Conservation (phyloP, 1,139 yeast genomes). For the Taphrina populina region DNA sequence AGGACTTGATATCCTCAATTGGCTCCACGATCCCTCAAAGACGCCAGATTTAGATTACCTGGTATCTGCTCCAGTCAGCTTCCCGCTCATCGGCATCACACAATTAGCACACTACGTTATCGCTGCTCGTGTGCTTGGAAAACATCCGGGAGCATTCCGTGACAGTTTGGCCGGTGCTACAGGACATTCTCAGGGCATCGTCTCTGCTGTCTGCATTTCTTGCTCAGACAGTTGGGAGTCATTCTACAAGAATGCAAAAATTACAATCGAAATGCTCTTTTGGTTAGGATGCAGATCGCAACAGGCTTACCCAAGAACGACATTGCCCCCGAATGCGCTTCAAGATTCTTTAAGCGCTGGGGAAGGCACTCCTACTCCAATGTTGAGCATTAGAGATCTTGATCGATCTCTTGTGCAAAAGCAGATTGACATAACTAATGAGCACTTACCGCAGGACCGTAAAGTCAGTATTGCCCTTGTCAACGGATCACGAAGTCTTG, state of each 20-base stretch:
- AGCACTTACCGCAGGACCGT: slow-evolving; percentile 87
- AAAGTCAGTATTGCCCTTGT: slow-evolving; percentile 86
- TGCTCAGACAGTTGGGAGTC: slow-evolving; percentile 83
- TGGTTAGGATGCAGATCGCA: slow-evolving; percentile 92
- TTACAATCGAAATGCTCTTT: slow-evolving; percentile 80
- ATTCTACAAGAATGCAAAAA: slow-evolving; percentile 66
- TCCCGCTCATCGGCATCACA: slow-evolving; percentile 92
- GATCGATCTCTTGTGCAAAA: slow-evolving; percentile 73
- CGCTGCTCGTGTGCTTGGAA: slow-evolving; percentile 79
- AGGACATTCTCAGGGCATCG: slow-evolving; percentile 97
- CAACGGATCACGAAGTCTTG: slow-evolving; percentile 94
- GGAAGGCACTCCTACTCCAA: slow-evolving; percentile 96
- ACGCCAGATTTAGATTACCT: slow-evolving; percentile 90
- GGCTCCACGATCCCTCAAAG: slow-evolving; percentile 81
- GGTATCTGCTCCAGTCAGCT: slow-evolving; percentile 86
- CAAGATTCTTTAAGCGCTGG: slow-evolving; percentile 91
- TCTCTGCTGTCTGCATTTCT: slow-evolving; percentile 88
- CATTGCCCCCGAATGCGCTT: slow-evolving; percentile 88
- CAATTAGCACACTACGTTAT: slow-evolving; percentile 91
- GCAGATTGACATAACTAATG: slow-evolving; percentile 81
- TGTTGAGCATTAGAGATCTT: slow-evolving; percentile 90
- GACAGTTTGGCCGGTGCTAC: slow-evolving; percentile 75
- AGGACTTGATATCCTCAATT: slow-evolving; percentile 80
- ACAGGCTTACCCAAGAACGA: slow-evolving; percentile 86
- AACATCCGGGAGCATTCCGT: slow-evolving; percentile 86